These are phyloP conservation scores for Gamarada debralockiae DNA, from an alignment of 495 filamentous ascomycete genomes.

Conservation along the genomic window DNA sequence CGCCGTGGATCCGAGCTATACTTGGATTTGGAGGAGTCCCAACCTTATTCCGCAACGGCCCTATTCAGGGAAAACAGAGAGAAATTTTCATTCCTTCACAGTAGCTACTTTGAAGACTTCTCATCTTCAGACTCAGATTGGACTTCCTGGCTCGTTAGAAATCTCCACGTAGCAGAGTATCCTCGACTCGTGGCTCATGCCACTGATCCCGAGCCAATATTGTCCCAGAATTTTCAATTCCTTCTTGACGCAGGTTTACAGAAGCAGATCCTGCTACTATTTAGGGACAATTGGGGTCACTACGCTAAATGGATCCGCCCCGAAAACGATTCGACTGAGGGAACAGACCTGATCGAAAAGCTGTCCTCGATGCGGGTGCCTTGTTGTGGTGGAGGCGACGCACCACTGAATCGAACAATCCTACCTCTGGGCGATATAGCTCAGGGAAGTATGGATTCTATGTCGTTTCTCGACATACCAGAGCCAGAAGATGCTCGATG, in stretches of 20 bases:
- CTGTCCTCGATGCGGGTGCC: neutral
- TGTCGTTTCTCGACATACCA: no score
- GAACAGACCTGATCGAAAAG: no score
- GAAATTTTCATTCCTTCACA: slow-evolving; percentile 1
- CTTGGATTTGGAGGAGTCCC: neutral
- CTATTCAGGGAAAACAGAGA: neutral
- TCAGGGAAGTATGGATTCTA: no score
- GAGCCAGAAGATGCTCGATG: neutral
- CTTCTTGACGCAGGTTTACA: neutral
- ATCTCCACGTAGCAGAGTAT: neutral
- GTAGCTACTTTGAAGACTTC: neutral
- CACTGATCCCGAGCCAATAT: neutral
- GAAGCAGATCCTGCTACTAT: neutral
- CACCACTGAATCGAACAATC: neutral
- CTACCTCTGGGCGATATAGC: neutral
- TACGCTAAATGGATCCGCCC: neutral
- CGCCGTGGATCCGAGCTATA: neutral
- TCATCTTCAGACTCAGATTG: neutral
- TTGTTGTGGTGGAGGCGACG: neutral
- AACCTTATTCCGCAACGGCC: neutral
- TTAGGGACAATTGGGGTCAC: neutral
- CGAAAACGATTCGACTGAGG: neutral
- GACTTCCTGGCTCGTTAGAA: neutral
- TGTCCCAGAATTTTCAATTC: neutral
- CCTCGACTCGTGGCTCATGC: neutral